Evolutionary conservation across 768 basidiomycete species (phyloP).

Genomic region (Lactarius psammicola): DNA sequence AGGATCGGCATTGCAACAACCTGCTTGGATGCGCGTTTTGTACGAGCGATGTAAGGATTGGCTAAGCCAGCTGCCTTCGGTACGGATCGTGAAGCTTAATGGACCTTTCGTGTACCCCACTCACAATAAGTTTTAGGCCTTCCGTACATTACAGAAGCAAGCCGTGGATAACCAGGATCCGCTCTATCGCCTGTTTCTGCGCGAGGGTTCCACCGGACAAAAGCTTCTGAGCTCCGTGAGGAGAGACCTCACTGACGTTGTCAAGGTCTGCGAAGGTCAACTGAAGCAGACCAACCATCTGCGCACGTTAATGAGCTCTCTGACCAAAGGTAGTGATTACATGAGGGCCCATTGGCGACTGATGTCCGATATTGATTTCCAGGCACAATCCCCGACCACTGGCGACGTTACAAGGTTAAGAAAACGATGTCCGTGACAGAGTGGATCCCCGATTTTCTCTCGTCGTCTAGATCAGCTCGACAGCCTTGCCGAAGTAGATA

Average conservation of each 20-base stretch:
- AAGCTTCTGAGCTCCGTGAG: constrained; percentile 78
- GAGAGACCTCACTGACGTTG: constrained; percentile 76
- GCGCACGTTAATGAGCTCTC: constrained; percentile 82
- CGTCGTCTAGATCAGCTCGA: constrained; percentile 84
- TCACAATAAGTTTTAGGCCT: constrained; percentile 45
- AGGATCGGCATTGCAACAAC: constrained; percentile 68
- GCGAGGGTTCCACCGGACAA: constrained; percentile 80
- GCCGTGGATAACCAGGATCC: constrained; percentile 76
- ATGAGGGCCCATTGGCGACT: constrained; percentile 13
- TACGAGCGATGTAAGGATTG: constrained; percentile 82
- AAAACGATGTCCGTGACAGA: constrained; percentile 77
- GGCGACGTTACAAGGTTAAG: constrained; percentile 86
- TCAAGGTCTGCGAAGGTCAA: constrained; percentile 80
- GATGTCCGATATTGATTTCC: constrained; percentile 26
- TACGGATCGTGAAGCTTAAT: constrained; percentile 43
- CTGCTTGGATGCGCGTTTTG: constrained; percentile 92
- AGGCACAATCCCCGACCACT: constrained; percentile 88
- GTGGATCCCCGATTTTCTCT: constrained; percentile 81
- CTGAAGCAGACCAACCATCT: constrained; percentile 96
- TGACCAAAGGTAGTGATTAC: constrained; percentile 72
- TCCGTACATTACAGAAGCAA: constrained; percentile 64
- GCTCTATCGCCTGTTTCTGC: constrained; percentile 81
- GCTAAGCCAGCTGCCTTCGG: constrained; percentile 73
- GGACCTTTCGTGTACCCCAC: not conserved
- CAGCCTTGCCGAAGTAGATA: constrained; percentile 60